Percentiles rank a stretch among this genome's conserved stretches.
These are phyloP conservation scores for Rhypophila decipiens DNA, from an alignment of 495 filamentous ascomycete genomes.

Conservation along the genomic window DNA sequence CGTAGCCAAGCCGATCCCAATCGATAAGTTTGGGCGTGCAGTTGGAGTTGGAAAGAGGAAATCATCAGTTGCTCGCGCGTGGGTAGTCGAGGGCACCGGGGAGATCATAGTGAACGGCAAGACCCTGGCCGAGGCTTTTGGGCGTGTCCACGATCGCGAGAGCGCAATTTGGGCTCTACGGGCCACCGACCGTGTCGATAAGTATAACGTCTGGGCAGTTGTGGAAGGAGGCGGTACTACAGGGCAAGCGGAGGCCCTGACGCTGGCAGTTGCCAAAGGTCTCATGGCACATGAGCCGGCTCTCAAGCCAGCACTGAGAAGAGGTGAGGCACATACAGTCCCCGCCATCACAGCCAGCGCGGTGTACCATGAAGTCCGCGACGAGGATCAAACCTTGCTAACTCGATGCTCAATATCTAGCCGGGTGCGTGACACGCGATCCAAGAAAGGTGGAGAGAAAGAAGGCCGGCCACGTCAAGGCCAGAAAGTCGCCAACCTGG, in stretches of 20 bases:
- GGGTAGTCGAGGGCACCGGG: constrained; percentile 84
- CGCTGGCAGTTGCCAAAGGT: constrained; percentile 84
- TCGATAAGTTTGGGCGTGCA: constrained; percentile 71
- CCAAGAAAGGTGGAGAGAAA: constrained; percentile 91
- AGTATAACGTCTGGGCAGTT: constrained; percentile 92
- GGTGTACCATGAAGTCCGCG: too few species aligned
- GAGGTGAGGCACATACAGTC: constrained; percentile 72
- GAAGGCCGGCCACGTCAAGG: constrained; percentile 93
- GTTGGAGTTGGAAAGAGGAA: constrained; percentile 80
- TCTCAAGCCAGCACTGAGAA: constrained; percentile 78
- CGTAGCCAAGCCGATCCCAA: constrained; percentile 43
- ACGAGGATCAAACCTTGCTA: too few species aligned
- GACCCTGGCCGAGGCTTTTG: constrained; percentile 69
- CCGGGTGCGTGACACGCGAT: constrained; percentile 88
- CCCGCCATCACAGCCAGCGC: too few species aligned
- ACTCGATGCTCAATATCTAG: constrained; percentile 38
- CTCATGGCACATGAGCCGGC: constrained; percentile 84
- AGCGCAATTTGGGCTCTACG: constrained; percentile 88
- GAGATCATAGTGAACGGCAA: constrained; percentile 87
- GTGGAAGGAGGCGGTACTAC: constrained; percentile 83
- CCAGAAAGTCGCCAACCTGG: constrained; percentile 97
- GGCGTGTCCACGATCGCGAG: constrained; percentile 86
- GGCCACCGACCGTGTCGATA: constrained; percentile 75
- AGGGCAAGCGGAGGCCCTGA: constrained; percentile 92
- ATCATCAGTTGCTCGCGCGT: constrained; percentile 73